A percentile compares a stretch with the other conserved stretches of the same genome.
Conservation (phyloP, 1,139 yeast genomes). For the Zygoascus meyerae region DNA sequence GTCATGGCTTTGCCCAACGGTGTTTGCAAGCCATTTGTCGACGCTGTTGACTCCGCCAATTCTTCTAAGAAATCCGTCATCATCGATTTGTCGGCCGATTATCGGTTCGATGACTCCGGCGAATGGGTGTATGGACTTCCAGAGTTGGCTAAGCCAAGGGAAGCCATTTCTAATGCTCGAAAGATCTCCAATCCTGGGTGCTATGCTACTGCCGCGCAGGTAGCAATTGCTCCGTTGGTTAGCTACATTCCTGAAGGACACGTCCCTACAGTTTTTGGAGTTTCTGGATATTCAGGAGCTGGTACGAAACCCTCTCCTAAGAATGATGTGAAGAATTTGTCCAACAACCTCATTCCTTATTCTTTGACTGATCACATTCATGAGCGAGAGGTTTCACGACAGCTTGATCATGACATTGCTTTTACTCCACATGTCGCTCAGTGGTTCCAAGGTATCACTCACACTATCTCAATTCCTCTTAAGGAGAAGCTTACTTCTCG, state of each 20-base stretch:
- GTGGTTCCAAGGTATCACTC: conserved; percentile 98
- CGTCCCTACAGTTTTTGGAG: conserved; percentile 83
- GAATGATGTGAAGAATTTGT: conserved; percentile 70
- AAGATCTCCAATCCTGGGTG: conserved; percentile 97
- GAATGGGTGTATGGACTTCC: conserved; percentile 96
- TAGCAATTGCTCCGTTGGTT: conserved; percentile 78
- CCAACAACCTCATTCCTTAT: conserved; percentile 87
- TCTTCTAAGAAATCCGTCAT: conserved; percentile 60
- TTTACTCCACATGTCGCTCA: conserved; percentile 97
- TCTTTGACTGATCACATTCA: conserved; percentile 95
- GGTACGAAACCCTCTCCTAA: conserved; percentile 98
- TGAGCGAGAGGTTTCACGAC: conserved; percentile 83
- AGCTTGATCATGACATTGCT: conserved; percentile 72
- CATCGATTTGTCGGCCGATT: conserved; percentile 91
- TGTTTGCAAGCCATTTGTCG: conserved; percentile 94
- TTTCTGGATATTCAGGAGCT: conserved; percentile 97
- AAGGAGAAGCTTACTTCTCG: conserved; percentile 67
- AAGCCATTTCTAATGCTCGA: conserved; percentile 60
- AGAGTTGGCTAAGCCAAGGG: conserved; percentile 55
- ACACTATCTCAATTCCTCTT: conserved; percentile 86
- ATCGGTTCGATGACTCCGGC: conserved; percentile 80
- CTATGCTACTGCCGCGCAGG: conserved; percentile 95
- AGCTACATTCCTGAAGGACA: conserved; percentile 49
- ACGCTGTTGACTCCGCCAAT: conserved; percentile 70
- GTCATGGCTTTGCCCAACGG: conserved; percentile 99